Evolutionary conservation across 352 stramenopile species (phyloP).

Genomic region (Pythium monospermum): DNA sequence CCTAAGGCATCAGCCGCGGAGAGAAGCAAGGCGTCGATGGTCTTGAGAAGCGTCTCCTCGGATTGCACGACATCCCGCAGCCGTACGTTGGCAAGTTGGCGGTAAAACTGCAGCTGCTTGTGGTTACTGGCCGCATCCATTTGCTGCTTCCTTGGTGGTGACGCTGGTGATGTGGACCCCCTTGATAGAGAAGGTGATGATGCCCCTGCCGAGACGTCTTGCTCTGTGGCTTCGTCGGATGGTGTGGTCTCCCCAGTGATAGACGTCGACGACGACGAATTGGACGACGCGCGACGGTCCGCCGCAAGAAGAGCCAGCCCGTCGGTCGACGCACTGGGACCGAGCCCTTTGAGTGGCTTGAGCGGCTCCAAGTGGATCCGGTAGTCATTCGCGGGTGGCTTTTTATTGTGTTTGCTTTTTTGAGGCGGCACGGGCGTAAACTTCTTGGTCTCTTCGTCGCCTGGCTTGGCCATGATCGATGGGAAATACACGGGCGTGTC

Average conservation of each 20-base stretch:
- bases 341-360: conserved; percentile 32
- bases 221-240: neutral
- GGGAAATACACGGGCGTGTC: conserved; percentile 46
- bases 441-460: conserved; percentile 20
- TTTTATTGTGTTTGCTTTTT: conserved; percentile 49
- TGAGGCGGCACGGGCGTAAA: conserved; percentile 52
- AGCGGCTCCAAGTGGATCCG: conserved; percentile 64
- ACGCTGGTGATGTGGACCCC: neutral
- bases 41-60: conserved; percentile 40
- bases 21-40: conserved; percentile 36
- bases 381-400: conserved; percentile 37
- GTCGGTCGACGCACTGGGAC: conserved; percentile 10
- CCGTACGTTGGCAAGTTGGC: conserved; percentile 43
- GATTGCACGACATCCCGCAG: conserved; percentile 36
- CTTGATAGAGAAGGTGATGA: neutral
- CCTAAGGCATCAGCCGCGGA: conserved; percentile 33
- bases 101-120: conserved; percentile 57
- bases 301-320: neutral
- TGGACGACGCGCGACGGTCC: conserved; percentile 1
- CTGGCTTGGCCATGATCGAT: conserved; percentile 35
- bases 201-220: neutral
- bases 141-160: neutral
- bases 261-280: neutral
- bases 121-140: conserved; percentile 20
- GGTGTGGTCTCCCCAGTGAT: too few species aligned